These are phyloP conservation scores for Beauveria sp. DNA, from an alignment of 2,329 filamentous ascomycete genomes.

Conservation along the genomic window DNA sequence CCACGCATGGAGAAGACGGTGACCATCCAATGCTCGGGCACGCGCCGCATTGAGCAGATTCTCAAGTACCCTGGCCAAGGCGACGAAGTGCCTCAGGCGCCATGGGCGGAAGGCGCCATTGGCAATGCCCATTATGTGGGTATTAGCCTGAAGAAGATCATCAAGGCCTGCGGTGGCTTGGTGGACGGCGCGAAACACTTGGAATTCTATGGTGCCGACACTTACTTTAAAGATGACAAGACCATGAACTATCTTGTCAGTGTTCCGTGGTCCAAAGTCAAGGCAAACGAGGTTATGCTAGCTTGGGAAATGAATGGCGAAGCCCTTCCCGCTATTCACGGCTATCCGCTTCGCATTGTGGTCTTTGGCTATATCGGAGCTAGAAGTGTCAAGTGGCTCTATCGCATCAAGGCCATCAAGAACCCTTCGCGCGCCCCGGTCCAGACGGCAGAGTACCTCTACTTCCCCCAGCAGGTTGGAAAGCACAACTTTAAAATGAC, in stretches of 20 bases:
- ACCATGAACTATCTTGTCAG: constrained; percentile 60
- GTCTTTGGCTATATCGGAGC: constrained; percentile 63
- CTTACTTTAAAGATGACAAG: constrained; percentile 62
- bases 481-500: constrained; percentile 56
- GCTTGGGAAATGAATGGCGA: constrained; percentile 68
- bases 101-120: constrained; percentile 62
- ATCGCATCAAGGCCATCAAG: constrained; percentile 52
- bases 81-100: constrained; percentile 48
- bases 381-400: constrained; percentile 56
- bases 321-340: constrained; percentile 53
- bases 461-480: constrained; percentile 60
- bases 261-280: constrained; percentile 62
- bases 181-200: constrained; percentile 48
- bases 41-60: constrained; percentile 63
- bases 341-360: constrained; percentile 53
- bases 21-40: constrained; percentile 62
- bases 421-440: constrained; percentile 51
- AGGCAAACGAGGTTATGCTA: constrained; percentile 57
- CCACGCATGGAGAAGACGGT: constrained; percentile 51
- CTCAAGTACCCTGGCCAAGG: constrained; percentile 57
- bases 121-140: constrained; percentile 57
- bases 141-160: constrained; percentile 59
- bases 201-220: constrained; percentile 63
- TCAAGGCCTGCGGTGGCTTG: constrained; percentile 62
- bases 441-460: constrained; percentile 58